Percentiles rank a stretch among this genome's conserved stretches.
phyloP scores from a whole-genome alignment of 2,329 filamentous ascomycete species.

The Exophiala mesophila region DNA sequence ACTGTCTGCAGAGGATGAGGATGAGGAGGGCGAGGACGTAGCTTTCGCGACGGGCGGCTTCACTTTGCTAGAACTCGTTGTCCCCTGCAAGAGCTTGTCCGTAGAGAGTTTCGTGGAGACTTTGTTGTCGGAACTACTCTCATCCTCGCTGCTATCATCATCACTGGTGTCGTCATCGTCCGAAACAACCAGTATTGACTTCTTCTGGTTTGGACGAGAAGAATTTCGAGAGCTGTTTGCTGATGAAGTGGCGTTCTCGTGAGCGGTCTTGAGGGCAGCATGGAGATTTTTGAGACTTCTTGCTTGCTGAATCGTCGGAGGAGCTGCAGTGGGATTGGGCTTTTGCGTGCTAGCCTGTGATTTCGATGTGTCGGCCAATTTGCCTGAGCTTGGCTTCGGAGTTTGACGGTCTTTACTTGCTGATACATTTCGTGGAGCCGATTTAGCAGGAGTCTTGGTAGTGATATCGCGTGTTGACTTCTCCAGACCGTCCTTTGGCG shows the following conservation, averaged over 20 bases:
- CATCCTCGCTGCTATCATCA: slow-evolving; percentile 7
- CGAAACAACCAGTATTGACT: neutral
- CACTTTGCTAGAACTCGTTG: neutral
- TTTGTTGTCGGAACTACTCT: neutral
- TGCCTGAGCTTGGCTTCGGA: neutral
- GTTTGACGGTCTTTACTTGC: slow-evolving; percentile 4
- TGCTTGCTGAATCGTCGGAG: neutral
- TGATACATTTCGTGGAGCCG: neutral
- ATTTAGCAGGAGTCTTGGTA: neutral
- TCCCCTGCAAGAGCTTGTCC: neutral
- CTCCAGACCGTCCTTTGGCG: neutral
- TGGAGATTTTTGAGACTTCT: slow-evolving; percentile 4
- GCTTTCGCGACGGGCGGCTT: neutral
- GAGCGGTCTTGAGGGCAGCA: slow-evolving; percentile 1
- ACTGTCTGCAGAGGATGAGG: neutral
- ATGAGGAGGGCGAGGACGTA: neutral
- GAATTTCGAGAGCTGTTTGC: neutral
- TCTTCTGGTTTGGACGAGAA: slow-evolving; percentile 2
- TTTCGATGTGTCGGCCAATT: slow-evolving; percentile 1
- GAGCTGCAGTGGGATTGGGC: slow-evolving; percentile 1
- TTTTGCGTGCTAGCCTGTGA: neutral
- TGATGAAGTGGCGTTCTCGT: neutral
- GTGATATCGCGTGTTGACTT: slow-evolving; percentile 4
- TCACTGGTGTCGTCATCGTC: slow-evolving; percentile 2
- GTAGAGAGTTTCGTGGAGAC: neutral